Conservation (phyloP, 768 basidiomycete species). For the Hygrophoropsis aurantiaca region DNA sequence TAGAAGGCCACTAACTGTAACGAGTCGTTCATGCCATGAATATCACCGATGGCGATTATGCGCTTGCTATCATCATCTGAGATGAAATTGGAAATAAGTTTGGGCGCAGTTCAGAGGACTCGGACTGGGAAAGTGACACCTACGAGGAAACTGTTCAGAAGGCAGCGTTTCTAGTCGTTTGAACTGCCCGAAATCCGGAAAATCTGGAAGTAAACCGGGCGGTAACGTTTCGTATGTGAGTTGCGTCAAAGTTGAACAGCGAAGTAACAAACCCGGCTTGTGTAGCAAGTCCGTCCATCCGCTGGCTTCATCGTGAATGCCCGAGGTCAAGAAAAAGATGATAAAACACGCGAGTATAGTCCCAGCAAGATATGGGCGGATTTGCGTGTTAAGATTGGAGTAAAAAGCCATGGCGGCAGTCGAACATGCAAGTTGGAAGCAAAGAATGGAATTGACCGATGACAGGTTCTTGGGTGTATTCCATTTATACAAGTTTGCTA, state of each 20-base stretch:
- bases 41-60: constrained; percentile 80
- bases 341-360: constrained; percentile 35
- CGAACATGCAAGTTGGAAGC: no score
- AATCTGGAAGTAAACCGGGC: constrained; percentile 23
- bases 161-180: constrained; percentile 41
- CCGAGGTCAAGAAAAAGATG: constrained; percentile 41
- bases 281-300: not conserved
- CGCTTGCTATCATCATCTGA: constrained; percentile 54
- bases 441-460: no score
- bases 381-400: no score
- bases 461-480: no score
- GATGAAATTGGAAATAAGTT: no score
- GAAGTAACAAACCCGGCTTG: constrained; percentile 14
- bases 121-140: not conserved
- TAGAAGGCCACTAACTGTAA: constrained; percentile 51
- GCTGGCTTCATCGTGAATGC: constrained; percentile 19
- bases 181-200: constrained; percentile 61
- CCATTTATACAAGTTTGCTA: no score
- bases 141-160: constrained; percentile 55
- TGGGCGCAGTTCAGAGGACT: not conserved
- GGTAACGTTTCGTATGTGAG: no score
- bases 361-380: no score
- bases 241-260: not conserved
- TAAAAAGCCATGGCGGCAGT: no score
- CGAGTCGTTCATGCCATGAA: constrained; percentile 78